Evolutionary conservation across 1,284 basidiomycete genomes (phyloP), one percentile per base, ranked within the genome.

Genomic region (Papiliotrema fonsecae): DNA sequence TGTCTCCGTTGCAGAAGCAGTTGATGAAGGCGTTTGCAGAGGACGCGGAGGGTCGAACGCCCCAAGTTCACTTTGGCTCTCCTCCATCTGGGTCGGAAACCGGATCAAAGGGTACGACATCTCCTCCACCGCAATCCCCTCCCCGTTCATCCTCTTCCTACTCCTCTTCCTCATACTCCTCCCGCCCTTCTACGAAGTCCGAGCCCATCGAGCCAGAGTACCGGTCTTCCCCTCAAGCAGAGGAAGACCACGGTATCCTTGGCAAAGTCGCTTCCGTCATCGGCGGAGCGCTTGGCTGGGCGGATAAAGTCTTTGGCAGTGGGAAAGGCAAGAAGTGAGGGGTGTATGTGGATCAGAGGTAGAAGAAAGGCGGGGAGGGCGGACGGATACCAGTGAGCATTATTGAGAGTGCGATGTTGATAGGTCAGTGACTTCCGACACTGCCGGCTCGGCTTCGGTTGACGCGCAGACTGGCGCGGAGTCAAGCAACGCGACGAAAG

Each of bases 1-100:
- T 97, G 50, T 85, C 88, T 2, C 75, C 80, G 58, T 83, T 84
- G 38, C 92, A 97, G 77, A 84, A 86, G 52, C 84, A 89, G 69
- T 83, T 97, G 54, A 70, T 97, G 44, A 86, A 96, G 72, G 81
- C 83, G 58, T 97, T 88, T 64, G 92, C 88, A n/a, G 89, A 94
- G 69, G 90, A 94, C 60, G 80, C 89, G 18, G 90, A 93, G 74
- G 88, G 87, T 50, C 79, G 79, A 56, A 69, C 52, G 3, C 60
- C 72, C 31, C 59, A 69, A 30, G 62, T 74, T 36, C 50, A 57
- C 31, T 72, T 70, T 40, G 64, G 52, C 22, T 34, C 45, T 24
- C 52, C 61, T 3, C 32, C 48, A 21, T 26, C 59, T n/a, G 26
- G 44, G 26, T 19, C 54, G 30, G 19, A 28, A 7, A 6, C 42